Base-by-base conservation (phyloP, 2,329 filamentous ascomycete species). In the Fusarium chuoi region DNA sequence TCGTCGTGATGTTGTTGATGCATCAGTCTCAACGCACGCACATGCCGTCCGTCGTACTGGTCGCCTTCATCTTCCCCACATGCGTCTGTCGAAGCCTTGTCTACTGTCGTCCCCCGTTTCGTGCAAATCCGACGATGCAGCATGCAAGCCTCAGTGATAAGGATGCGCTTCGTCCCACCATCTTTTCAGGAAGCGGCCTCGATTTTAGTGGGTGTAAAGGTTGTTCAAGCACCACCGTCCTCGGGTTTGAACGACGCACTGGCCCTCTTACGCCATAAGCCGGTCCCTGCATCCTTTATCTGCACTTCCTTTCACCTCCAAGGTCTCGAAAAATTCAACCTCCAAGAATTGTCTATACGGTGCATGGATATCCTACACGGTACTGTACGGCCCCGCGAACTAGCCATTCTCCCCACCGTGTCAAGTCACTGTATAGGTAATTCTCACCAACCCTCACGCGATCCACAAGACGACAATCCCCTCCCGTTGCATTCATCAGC, bases 321-420 rank as follows among this genome's bases (percentile, higher is more conserved):
- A 59, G 60, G 69, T 35, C 46, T 52, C 56, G 66, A 65, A 60
- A 69, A 65, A 73, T 44, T 65, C 73, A 78, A 78, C 74, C 77
- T 74, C 74, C 70, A 75, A 76, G 62, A 78, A 70, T 71, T 78
- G 75, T 73, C 77, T 78, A 78, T 78, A 78, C 77, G 71, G 77
- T 78, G 77, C 75, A 71, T 76, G 68, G 49, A 30, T 66, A 66
- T 60, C 58, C 49, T 68, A 62, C 39, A 61, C 67, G 45, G 18
- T 55, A 78, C 77, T 67, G 76, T 78, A 38, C 6, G 3, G 26
- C 7, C 15, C 36, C 45, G 46, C 42, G 24, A 11, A 10, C 11
- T 18, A 2, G 20, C 26, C 28, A 15, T 22, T 33, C 39, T 26
- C 14, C n/a, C 17, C 46, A 61, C 75, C 52, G 76, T 78, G 61